Base-by-base conservation (phyloP, 441 rosid species). In the Gossypium gossypioides region DNA sequence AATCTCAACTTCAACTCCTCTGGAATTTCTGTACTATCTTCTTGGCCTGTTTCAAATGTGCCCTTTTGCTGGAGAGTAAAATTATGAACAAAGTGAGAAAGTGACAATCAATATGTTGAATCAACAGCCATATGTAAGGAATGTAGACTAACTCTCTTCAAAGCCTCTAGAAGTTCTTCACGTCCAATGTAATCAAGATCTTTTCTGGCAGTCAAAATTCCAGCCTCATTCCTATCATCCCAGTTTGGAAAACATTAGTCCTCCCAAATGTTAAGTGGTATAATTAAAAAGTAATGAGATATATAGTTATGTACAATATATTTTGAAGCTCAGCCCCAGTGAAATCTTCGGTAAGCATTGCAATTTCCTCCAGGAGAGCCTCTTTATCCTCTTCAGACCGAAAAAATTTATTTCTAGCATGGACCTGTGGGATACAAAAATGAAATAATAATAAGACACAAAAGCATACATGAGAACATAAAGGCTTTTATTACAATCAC, bases 301-400 rank as follows among this genome's bases (percentile, higher is more conserved):
- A 16, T 71, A 22, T 37, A 40, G 70, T 18, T 62, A 65, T 37
- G 59, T 81, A 95, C 99, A 95, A 78, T 87, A 95, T 86, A 83
- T 95, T 95, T 76, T 92, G 99, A 78, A 95, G 93, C 84, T 92
- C 99, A 16, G 98, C 99, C 78, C 98, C 97, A 10, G 96, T 92
- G 79, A 91, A 92, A 86, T 89, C 94, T 85, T 89, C 97, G 0
- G 98, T 78, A 72, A 84, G 86, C 77, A 84, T 93, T 6, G 98
- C 92, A 83, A 92, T 72, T 85, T 92, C 99, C 79, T 84, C 82
- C 79, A 95, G 81, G 71, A 92, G 84, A 70, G 74, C 65, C 37
- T 86, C 87, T 77, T 91, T 95, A 83, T 95, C 96, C 72, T 72
- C 87, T 78, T 95, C 97, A 16, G 99, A 92, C 72, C 79, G 88